Percentiles rank a stretch among this genome's conserved stretches.
phyloP scores from a whole-genome alignment of 768 basidiomycete species.

The Pleurotus tuoliensis region DNA sequence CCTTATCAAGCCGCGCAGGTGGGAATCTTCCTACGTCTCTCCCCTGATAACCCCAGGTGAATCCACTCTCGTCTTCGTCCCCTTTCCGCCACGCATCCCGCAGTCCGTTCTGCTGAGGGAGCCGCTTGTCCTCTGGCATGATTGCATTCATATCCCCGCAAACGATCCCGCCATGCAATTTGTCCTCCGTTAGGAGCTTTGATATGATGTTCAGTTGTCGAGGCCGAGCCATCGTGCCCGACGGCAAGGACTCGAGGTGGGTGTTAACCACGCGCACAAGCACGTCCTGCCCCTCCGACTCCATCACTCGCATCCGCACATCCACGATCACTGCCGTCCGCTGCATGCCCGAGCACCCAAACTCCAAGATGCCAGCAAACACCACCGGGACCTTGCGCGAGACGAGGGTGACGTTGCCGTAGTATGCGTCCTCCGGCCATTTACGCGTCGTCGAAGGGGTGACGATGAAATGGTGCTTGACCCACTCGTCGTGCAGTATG shows the following conservation, averaged over 20 bases:
- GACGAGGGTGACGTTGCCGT: conserved; percentile 72
- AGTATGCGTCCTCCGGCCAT: conserved; percentile 48
- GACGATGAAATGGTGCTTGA: conserved; percentile 55
- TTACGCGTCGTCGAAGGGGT: conserved; percentile 49
- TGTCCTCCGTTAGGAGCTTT: conserved; percentile 42
- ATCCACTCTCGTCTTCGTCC: conserved; percentile 39
- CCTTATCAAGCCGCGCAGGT: conserved; percentile 58
- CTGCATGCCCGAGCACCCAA: conserved; percentile 43
- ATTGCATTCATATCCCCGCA: conserved; percentile 76
- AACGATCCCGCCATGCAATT: conserved; percentile 55
- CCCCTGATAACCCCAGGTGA: conserved; percentile 74
- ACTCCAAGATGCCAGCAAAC: conserved; percentile 47
- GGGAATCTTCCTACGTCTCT: conserved; percentile 34
- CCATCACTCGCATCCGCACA: conserved; percentile 39
- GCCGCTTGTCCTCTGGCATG: conserved; percentile 34
- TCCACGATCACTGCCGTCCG: conserved; percentile 60
- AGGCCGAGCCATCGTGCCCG: conserved; percentile 37
- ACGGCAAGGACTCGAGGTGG: conserved; percentile 63
- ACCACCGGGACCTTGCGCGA: conserved; percentile 50
- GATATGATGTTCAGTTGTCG: conserved; percentile 53
- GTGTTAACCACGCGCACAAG: conserved; percentile 67
- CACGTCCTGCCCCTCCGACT: conserved; percentile 26
- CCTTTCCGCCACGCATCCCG: conserved; percentile 55
- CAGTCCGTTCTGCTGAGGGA: conserved; percentile 45
- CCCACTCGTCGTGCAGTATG: conserved; percentile 58